phyloP scores from a whole-genome alignment of 768 basidiomycete species.

The Pleurotus tuber-regium region DNA sequence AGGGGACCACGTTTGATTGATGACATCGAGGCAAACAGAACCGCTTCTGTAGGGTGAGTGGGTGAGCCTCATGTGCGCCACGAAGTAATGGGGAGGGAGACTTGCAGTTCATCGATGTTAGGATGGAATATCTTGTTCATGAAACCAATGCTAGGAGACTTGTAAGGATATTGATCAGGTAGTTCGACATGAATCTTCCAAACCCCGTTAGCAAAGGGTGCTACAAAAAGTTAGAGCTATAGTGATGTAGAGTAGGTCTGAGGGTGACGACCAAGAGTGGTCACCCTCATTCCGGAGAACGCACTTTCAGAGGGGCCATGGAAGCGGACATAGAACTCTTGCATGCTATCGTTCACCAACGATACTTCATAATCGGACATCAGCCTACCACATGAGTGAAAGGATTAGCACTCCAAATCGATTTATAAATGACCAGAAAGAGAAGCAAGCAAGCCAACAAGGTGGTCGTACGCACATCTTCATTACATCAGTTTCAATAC shows the following conservation, averaged over 20 bases:
- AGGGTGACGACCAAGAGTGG: too few species aligned
- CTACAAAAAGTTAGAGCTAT: conserved; percentile 43
- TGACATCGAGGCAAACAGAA: conserved; percentile 97
- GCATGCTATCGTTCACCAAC: conserved; percentile 97
- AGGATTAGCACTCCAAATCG: conserved; percentile 11
- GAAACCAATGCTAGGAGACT: conserved; percentile 98
- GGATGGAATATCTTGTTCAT: conserved; percentile 99
- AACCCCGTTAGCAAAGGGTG: conserved; percentile 95
- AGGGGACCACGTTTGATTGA: conserved; percentile 99
- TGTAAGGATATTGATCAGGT: conserved; percentile 98
- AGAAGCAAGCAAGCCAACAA: background rate
- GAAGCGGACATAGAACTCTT: conserved; percentile 98
- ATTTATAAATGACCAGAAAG: conserved; percentile 5
- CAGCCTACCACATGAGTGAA: conserved; percentile 50
- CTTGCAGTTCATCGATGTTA: conserved; percentile 97
- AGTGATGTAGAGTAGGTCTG: too few species aligned
- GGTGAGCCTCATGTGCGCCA: conserved; percentile 6
- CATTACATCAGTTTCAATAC: conserved; percentile 99
- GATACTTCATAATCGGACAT: conserved; percentile 99
- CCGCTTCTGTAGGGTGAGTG: conserved; percentile 64
- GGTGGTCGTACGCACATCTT: conserved; percentile 67
- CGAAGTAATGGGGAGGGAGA: conserved; percentile 14
- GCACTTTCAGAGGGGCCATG: conserved; percentile 91
- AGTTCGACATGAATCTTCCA: conserved; percentile 99
- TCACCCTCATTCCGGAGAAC: conserved; percentile 26